phyloP scores from a whole-genome alignment of 257 asterid genomes.

The Fraxinus cuspidata region DNA sequence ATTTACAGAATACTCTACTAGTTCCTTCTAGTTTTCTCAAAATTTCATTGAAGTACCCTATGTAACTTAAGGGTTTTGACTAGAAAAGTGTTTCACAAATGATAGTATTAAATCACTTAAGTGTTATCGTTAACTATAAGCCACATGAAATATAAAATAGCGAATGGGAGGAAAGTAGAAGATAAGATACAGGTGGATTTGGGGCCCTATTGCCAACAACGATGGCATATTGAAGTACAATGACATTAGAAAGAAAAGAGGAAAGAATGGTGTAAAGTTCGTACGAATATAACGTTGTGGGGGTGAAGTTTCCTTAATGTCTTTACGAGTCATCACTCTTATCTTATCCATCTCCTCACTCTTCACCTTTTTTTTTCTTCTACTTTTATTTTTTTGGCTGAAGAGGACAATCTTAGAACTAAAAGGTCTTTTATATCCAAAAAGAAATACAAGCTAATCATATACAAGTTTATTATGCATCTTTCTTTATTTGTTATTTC shows the following conservation, averaged over 20 bases:
- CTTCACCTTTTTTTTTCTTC: neutral
- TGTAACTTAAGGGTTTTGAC: no score
- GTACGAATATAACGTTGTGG: neutral
- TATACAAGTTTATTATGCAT: no score
- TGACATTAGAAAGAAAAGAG: neutral
- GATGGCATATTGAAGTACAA: neutral
- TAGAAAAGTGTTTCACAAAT: no score
- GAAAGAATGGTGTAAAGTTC: neutral
- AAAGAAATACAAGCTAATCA: no score
- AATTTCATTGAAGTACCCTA: no score
- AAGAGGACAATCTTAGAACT: neutral
- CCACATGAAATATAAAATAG: neutral
- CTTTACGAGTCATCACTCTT: neutral
- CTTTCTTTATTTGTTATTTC: no score
- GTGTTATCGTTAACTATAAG: no score
- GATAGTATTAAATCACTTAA: no score
- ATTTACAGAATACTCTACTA: no score
- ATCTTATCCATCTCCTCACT: neutral
- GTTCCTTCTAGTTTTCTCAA: no score
- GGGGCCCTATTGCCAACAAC: neutral
- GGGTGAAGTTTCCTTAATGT: neutral
- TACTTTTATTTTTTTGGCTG: neutral
- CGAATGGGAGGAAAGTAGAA: neutral
- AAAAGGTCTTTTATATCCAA: no score
- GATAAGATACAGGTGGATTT: neutral